A percentile compares a stretch with the other conserved stretches of the same genome.
Conservation (phyloP, 2,329 filamentous ascomycete genomes). For the Pseudogymnoascus sp. region DNA sequence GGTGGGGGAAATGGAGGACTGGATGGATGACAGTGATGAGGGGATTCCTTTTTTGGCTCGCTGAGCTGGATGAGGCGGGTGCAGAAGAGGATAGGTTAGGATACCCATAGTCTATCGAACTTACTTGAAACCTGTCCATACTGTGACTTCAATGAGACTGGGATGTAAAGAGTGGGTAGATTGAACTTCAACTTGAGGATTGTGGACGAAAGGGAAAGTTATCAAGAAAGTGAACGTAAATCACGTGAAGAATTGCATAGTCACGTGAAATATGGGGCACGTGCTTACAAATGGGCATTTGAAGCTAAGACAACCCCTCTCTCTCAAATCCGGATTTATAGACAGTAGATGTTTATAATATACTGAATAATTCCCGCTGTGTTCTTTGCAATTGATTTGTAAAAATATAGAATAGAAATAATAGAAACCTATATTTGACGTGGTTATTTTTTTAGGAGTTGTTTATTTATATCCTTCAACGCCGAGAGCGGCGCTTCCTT, state of each 20-base stretch:
- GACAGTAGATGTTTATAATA: neutral
- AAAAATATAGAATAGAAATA: neutral
- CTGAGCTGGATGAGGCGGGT: conserved; percentile 5
- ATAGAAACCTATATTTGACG: neutral
- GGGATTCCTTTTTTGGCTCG: neutral
- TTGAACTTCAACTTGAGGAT: neutral
- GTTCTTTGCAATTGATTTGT: neutral
- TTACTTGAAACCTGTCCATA: neutral
- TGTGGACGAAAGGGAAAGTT: neutral
- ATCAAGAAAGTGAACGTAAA: neutral
- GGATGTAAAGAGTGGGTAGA: neutral
- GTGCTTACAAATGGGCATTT: neutral
- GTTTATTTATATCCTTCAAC: neutral
- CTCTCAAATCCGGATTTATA: neutral
- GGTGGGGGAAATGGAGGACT: neutral
- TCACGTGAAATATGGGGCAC: neutral
- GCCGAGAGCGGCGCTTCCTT: neutral
- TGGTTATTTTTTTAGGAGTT: neutral
- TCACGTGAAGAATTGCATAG: neutral
- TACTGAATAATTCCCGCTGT: neutral
- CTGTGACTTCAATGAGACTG: neutral
- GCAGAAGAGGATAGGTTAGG: neutral
- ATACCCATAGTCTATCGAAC: neutral
- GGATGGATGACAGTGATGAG: neutral
- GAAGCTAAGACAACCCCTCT: neutral